These are phyloP conservation scores for Trametes sanguinea DNA, from an alignment of 768 basidiomycete genomes.

Conservation along the genomic window DNA sequence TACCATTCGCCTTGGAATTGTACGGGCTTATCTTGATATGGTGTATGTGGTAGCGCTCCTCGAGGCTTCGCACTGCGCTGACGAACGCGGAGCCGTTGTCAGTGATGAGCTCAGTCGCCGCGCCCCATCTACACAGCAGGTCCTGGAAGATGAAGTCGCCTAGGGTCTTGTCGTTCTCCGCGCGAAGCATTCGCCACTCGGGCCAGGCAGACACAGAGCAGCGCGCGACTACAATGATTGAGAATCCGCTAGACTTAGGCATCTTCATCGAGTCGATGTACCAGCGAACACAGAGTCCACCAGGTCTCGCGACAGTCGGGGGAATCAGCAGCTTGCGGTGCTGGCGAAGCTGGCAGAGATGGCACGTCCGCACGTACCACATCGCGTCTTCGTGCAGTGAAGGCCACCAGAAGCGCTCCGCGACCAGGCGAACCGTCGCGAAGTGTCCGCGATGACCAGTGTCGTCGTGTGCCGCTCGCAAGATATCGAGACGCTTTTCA, in stretches of 20 bases:
- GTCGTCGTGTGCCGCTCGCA: slow-evolving; percentile 20
- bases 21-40: slow-evolving; percentile 45
- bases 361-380: slow-evolving; percentile 35
- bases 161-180: slow-evolving; percentile 32
- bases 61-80: slow-evolving; percentile 26
- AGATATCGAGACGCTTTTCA: neutral
- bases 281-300: slow-evolving; percentile 35
- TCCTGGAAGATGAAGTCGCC: slow-evolving; percentile 39
- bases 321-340: slow-evolving; percentile 27
- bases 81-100: slow-evolving; percentile 42
- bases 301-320: slow-evolving; percentile 21
- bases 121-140: too few species aligned
- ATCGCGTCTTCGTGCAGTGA: slow-evolving; percentile 20
- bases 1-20: slow-evolving; percentile 44
- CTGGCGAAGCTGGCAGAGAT: slow-evolving; percentile 39
- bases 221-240: slow-evolving; percentile 40
- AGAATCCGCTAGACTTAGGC: slow-evolving; percentile 35
- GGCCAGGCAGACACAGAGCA: slow-evolving; percentile 37
- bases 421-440: slow-evolving; percentile 5
- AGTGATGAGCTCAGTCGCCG: slow-evolving; percentile 38
- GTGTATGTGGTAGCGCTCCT: slow-evolving; percentile 32
- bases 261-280: slow-evolving; percentile 46
- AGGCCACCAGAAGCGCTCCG: slow-evolving; percentile 32
- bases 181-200: slow-evolving; percentile 33
- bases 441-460: slow-evolving; percentile 26